Conservation (phyloP, 225 moss, liverwort and hornwort genomes). For the Sphagnum contortum region DNA sequence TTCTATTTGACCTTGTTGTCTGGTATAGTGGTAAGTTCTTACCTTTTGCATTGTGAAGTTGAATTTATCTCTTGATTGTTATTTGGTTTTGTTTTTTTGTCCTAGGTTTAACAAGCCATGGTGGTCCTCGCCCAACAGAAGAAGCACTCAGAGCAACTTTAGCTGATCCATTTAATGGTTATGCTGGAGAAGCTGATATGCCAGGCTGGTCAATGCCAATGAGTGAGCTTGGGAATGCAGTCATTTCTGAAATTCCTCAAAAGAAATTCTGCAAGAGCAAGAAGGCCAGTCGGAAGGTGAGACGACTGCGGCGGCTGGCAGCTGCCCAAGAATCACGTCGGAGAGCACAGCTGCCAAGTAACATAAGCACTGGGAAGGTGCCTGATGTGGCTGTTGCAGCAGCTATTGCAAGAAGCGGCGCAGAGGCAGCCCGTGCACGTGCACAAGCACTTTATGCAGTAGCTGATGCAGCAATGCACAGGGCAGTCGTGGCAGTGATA, state of each 20-base stretch:
- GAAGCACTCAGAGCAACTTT: constrained; percentile 51
- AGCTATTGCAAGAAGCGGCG: constrained; percentile 50
- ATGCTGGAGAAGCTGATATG: constrained; percentile 19
- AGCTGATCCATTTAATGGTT: constrained; percentile 62
- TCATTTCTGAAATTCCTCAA: constrained; percentile 13
- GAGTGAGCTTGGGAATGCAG: constrained; percentile 14
- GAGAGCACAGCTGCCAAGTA: constrained; percentile 45
- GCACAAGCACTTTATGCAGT: constrained; percentile 89
- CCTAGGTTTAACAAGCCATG: constrained; percentile 23
- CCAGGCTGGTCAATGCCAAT: constrained; percentile 18
- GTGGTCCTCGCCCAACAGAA: constrained; percentile 57
- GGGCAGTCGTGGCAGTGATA: constrained; percentile 84
- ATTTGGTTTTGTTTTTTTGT: too few relatives aligned
- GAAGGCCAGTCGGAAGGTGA: constrained; percentile 81
- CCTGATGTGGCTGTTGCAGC: constrained; percentile 39
- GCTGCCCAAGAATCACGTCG: constrained; percentile 87
- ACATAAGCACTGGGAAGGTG: constrained; percentile 24
- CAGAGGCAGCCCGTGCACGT: constrained; percentile 57
- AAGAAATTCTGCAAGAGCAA: constrained; percentile 37
- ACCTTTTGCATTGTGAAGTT: too few relatives aligned
- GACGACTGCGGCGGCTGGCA: constrained; percentile 65
- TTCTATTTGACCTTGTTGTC: too few relatives aligned
- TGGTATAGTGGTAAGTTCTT: too few relatives aligned
- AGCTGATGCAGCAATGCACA: constrained; percentile 97
- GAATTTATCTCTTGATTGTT: too few relatives aligned